Base-by-base conservation (phyloP, 768 basidiomycete species). In the Tricholoma furcatifolium region DNA sequence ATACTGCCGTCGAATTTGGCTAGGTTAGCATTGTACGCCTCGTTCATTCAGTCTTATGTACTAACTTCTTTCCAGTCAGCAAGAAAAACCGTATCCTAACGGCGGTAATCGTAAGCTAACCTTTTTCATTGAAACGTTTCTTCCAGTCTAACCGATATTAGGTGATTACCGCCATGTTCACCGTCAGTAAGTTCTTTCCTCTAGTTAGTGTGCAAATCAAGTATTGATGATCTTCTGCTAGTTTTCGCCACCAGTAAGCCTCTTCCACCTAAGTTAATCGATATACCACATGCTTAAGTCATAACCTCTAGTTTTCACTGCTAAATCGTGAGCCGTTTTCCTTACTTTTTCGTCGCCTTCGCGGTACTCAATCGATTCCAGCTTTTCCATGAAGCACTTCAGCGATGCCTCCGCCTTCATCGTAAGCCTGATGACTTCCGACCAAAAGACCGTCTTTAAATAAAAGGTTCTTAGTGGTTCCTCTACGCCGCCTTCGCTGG, bases 1-100 rank as follows among this genome's bases (percentile, higher is more conserved):
- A 5, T 44, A 44, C 30, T 44, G 43, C 43, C 43, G 43, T 44
- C 43, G 43, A n/a, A 44, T 47, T 47, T 47, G 46, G 46, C 18
- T 47, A 14, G 10, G 46, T 47, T 6, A 38, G 36, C 6, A 20
- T 35, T n/a, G 3, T 36, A 4, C n/a, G 30, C 4, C 15, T 15
- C 15, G 14, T 6, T 35, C 32, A 3, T 4, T 21, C 20, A 1
- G 11, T 5, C 17, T 35, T 9, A 20, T 8, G 11, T 42, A 14
- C 17, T 47, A 10, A 47, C 20, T 17, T 6, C 34, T 10, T 36
- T 36, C 6, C 18, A 47, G 46, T 47, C n/a, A 38, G 18, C 12
- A 34, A 34, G 10, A 47, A 21, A 27, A 47, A 47, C 21, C 17
- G 27, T 20, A 2, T 47, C 2, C 17, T 47, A 4, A 12, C 20